These are phyloP conservation scores for Pholiota conissans DNA, from an alignment of 768 basidiomycete species.

Conservation along the genomic window DNA sequence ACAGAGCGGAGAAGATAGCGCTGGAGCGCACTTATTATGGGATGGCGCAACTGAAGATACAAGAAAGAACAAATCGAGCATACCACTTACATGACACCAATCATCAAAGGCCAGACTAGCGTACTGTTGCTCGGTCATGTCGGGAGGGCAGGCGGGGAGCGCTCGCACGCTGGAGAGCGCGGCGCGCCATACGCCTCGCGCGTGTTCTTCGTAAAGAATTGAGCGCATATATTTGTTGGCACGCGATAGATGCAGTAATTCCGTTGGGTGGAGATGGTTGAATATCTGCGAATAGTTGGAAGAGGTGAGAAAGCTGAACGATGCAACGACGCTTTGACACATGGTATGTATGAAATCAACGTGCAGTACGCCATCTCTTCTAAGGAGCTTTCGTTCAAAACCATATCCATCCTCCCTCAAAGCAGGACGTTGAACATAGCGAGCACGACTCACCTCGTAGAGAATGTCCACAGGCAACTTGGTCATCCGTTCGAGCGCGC, in stretches of 20 bases:
- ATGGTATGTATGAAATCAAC: not conserved
- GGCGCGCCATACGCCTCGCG: constrained; percentile 37
- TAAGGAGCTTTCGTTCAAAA: too few relatives aligned
- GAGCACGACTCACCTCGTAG: constrained; percentile 14
- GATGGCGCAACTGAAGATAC: not conserved
- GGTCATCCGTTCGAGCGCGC: constrained; percentile 17
- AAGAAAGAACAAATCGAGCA: constrained; percentile 1
- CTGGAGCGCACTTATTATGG: not conserved
- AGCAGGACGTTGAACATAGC: not conserved
- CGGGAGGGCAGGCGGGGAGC: constrained; percentile 42
- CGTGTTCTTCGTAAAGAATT: constrained; percentile 35
- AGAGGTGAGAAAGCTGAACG: not conserved
- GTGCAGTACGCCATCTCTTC: too few relatives aligned
- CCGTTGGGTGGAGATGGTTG: constrained; percentile 39
- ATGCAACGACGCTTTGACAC: not conserved
- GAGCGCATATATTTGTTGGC: constrained; percentile 39
- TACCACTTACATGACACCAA: constrained; percentile 41
- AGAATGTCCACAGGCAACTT: constrained; percentile 32
- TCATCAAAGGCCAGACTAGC: constrained; percentile 44
- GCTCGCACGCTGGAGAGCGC: constrained; percentile 31
- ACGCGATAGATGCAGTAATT: constrained; percentile 45
- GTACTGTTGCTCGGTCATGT: constrained; percentile 45
- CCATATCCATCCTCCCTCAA: not conserved
- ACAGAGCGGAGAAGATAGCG: too few relatives aligned
- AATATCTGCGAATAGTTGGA: constrained; percentile 35